A percentile compares a stretch with the other conserved stretches of the same genome.
phyloP scores from a whole-genome alignment of 2,329 filamentous ascomycete species.

The Alternaria conjuncta region DNA sequence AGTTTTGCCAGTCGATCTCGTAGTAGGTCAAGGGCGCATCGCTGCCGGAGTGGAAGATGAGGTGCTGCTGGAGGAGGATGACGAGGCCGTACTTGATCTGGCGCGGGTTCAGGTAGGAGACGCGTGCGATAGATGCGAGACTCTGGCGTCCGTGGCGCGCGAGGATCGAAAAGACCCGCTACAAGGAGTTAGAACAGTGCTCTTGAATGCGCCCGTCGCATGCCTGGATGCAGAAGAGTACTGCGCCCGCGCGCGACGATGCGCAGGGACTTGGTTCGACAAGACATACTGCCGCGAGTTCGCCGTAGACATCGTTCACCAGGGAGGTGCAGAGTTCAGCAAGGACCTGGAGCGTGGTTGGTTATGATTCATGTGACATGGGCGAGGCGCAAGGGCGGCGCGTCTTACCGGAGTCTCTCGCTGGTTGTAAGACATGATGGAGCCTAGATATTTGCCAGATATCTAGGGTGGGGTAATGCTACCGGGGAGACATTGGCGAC shows the following conservation, averaged over 20 bases:
- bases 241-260: neutral
- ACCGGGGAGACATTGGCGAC: slow-evolving; percentile 42
- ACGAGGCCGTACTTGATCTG: slow-evolving; percentile 82
- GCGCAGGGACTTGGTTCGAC: neutral
- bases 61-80: slow-evolving; percentile 86
- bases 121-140: slow-evolving; percentile 70
- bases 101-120: slow-evolving; percentile 74
- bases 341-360: slow-evolving; percentile 68
- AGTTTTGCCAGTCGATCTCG: slow-evolving; percentile 79
- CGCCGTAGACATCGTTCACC: slow-evolving; percentile 87
- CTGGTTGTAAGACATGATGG: slow-evolving; percentile 44
- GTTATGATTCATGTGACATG: slow-evolving; percentile 43
- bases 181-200: slow-evolving; percentile 21
- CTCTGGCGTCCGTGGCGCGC: slow-evolving; percentile 79
- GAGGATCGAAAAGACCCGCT: slow-evolving; percentile 86
- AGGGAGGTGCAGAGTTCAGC: slow-evolving; percentile 90
- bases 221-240: neutral
- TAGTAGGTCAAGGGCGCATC: slow-evolving; percentile 74
- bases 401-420: slow-evolving; percentile 46
- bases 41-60: slow-evolving; percentile 75
- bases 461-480: slow-evolving; percentile 36
- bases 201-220: slow-evolving; percentile 13
- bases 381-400: slow-evolving; percentile 9
- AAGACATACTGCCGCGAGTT: slow-evolving; percentile 79
- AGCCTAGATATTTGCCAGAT: slow-evolving; percentile 46